These are phyloP conservation scores for Rhynchospora tenuis DNA, from an alignment of 176 grass and related monocot species.

Conservation along the genomic window DNA sequence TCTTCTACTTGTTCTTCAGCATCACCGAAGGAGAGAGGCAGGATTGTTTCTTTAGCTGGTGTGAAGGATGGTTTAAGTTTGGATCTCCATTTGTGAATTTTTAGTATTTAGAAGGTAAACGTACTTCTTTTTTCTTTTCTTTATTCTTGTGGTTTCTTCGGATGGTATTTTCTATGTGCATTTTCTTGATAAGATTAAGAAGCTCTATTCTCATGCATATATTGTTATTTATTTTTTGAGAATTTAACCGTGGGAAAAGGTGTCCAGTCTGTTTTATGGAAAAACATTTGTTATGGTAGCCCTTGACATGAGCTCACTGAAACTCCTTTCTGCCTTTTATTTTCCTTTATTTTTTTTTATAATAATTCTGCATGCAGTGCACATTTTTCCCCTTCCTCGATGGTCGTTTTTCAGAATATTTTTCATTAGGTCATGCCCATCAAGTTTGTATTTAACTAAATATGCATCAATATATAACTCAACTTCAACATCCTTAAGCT, in stretches of 20 bases:
- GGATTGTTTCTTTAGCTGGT: constrained; percentile 39
- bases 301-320: background rate
- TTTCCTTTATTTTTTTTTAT: background rate
- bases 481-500: background rate
- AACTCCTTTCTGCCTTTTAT: background rate
- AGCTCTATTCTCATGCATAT: constrained; percentile 20
- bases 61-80: constrained; percentile 72
- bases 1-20: constrained; percentile 55
- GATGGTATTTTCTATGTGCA: constrained; percentile 40
- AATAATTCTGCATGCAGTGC: background rate
- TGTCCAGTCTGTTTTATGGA: background rate
- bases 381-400: background rate
- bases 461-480: background rate
- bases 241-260: background rate
- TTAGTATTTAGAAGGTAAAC: constrained; percentile 27
- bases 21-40: constrained; percentile 69
- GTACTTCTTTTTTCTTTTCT: constrained; percentile 23
- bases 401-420: background rate
- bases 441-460: background rate
- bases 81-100: constrained; percentile 85
- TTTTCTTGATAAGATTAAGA: constrained; percentile 20
- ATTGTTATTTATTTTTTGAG: background rate
- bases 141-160: constrained; percentile 42
- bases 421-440: background rate
- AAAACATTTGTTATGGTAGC: background rate